Conservation (phyloP, 352 stramenopile genomes). For the Peronospora farinosa region DNA sequence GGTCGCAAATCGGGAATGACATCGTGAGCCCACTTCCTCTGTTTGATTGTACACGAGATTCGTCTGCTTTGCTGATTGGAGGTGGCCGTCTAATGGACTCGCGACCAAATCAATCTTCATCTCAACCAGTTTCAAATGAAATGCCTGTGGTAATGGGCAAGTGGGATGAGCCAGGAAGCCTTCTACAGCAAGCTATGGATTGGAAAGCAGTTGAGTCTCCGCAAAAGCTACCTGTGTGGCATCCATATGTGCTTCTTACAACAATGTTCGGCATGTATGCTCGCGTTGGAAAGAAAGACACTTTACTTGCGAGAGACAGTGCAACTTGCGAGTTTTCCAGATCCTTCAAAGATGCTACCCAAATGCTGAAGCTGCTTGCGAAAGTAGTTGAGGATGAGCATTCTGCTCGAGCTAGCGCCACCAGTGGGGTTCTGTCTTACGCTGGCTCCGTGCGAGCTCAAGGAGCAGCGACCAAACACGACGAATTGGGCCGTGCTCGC, state of each 20-base stretch:
- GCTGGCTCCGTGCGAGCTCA: slow-evolving; percentile 20
- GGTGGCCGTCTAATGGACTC: slow-evolving; percentile 35
- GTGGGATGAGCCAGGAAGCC: slow-evolving; percentile 68
- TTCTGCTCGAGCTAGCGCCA: slow-evolving; percentile 52
- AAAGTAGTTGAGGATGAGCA: slow-evolving; percentile 64
- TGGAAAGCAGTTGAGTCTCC: slow-evolving; percentile 65
- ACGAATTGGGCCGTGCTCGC: slow-evolving; percentile 10
- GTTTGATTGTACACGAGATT: slow-evolving; percentile 80
- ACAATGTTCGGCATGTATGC: slow-evolving; percentile 83
- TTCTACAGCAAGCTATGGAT: slow-evolving; percentile 68
- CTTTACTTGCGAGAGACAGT: slow-evolving; percentile 54
- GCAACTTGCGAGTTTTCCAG: slow-evolving; percentile 60
- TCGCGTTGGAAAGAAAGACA: slow-evolving; percentile 73
- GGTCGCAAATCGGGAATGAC: slow-evolving; percentile 56
- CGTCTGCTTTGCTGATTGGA: slow-evolving; percentile 69
- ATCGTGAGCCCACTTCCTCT: slow-evolving; percentile 46
- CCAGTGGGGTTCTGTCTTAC: slow-evolving; percentile 56
- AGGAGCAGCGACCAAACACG: slow-evolving; percentile 12
- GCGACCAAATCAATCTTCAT: slow-evolving; percentile 7
- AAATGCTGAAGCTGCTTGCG: slow-evolving; percentile 77
- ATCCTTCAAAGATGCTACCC: slow-evolving; percentile 70
- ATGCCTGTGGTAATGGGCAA: slow-evolving; percentile 74
- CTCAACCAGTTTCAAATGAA: slow-evolving; percentile 48
- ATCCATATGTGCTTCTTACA: slow-evolving; percentile 77
- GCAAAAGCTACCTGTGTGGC: slow-evolving; percentile 78